Base-by-base conservation (phyloP, 2,329 filamentous ascomycete genomes). In the Escovopsis sp. region DNA sequence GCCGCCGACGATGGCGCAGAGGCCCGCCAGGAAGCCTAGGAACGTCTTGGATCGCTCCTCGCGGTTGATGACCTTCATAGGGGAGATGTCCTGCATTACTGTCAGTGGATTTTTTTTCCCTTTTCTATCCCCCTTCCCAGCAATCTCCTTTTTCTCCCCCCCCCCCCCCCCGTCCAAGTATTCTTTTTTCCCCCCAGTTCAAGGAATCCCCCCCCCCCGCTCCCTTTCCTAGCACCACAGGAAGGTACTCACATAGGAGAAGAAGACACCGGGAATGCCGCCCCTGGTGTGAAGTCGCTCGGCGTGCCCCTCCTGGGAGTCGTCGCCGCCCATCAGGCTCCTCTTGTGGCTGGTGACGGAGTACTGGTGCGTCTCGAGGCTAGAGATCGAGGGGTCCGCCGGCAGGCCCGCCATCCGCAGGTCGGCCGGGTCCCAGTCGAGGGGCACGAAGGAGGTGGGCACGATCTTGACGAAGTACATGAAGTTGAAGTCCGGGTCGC, bases 381-480 rank as follows among this genome's bases (percentile, higher is more conserved):
- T 93, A 43, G 86, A 87, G 43, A 79, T 71, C 23, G 65, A 57
- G 32, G 70, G 63, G 32, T 77, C 65, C 35, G 70, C 59, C 34
- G 59, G 45, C 5, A 50, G 44, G 27, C 47, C 45, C 10, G 44
- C 43, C 11, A 51, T 39, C 37, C 46, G 44, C 32, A 49, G 46
- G 35, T 54, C 50, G 39, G 67, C 68, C 48, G 75, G 73, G 52
- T 86, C 78, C 84, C 85, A 93, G 43, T 86, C 86, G 2, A 98
- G 70, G 3, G 90, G 86, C 18, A 96, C 70, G 56, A 96, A 98
- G 1, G 86, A 88, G 2, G 90, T 98, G 3, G 83, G 85, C 23
- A 98, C 90, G 38, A 98, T 90, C 68, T 98, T 98, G 60, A 98
- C 70, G 59, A 98, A 98, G 66, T 98, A 98, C 85, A 96, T 94